These are phyloP conservation scores for Irpex sp. DNA, from an alignment of 1,284 basidiomycete genomes.

Conservation along the genomic window DNA sequence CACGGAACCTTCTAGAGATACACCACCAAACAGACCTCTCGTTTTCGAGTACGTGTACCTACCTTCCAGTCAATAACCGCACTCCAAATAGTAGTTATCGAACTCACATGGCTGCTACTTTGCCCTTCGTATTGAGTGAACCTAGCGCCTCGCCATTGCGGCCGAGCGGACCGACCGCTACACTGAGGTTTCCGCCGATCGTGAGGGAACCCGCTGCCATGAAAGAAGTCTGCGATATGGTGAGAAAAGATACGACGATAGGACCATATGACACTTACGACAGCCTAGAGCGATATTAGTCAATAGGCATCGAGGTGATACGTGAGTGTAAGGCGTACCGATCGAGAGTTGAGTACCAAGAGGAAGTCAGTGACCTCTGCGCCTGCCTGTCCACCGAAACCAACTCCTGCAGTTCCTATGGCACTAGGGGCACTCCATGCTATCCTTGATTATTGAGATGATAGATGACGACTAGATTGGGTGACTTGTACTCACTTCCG, in stretches of 20 bases:
- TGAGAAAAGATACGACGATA: slow-evolving; percentile 9
- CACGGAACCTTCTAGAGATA: slow-evolving; percentile 90
- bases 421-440: slow-evolving; percentile 94
- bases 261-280: slow-evolving; percentile 39
- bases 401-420: slow-evolving; percentile 92
- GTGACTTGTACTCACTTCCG: slow-evolving; percentile 59
- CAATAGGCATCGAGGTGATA: slow-evolving; percentile 20
- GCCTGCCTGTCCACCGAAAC: slow-evolving; percentile 81
- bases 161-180: slow-evolving; percentile 92
- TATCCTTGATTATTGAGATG: slow-evolving; percentile 25
- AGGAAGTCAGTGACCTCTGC: slow-evolving; percentile 95
- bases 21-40: slow-evolving; percentile 82
- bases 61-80: slow-evolving; percentile 10
- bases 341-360: slow-evolving; percentile 83
- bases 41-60: slow-evolving; percentile 96
- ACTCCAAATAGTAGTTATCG: neutral
- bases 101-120: slow-evolving; percentile 84
- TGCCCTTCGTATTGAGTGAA: slow-evolving; percentile 82
- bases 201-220: slow-evolving; percentile 95
- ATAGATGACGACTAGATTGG: neutral
- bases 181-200: slow-evolving; percentile 88
- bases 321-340: slow-evolving; percentile 41
- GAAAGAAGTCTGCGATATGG: slow-evolving; percentile 67
- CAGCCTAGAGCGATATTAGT: slow-evolving; percentile 38
- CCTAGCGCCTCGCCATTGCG: slow-evolving; percentile 93